A percentile compares a stretch with the other conserved stretches of the same genome.
These are phyloP conservation scores for Stachybotrys chlorohalonatus DNA, from an alignment of 2,329 filamentous ascomycete species.

Conservation along the genomic window DNA sequence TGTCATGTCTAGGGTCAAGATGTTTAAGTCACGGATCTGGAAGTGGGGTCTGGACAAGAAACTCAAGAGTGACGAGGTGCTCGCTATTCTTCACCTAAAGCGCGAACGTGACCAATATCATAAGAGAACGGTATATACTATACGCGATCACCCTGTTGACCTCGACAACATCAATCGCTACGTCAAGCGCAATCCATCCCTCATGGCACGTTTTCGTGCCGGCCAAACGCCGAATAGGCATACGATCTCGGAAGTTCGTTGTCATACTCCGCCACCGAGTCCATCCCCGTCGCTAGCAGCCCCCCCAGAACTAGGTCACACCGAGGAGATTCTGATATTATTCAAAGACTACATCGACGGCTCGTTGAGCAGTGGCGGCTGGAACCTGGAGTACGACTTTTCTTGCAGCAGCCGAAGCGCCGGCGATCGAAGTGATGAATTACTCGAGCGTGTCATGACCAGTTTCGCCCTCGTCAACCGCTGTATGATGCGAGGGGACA, in stretches of 20 bases:
- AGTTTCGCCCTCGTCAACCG: conserved; percentile 23
- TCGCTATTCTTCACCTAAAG: conserved; percentile 27
- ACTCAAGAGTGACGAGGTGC: conserved; percentile 29
- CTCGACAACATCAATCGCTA: conserved; percentile 30
- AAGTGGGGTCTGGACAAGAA: conserved; percentile 33
- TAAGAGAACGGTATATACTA: conserved; percentile 24
- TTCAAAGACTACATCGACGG: conserved; percentile 20
- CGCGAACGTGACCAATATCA: conserved; percentile 24
- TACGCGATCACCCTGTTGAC: conserved; percentile 28
- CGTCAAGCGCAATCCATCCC: conserved; percentile 26
- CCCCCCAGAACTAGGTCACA: conserved; percentile 10
- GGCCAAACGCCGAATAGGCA: conserved; percentile 20
- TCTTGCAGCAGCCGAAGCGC: conserved; percentile 14
- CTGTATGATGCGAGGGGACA: conserved; percentile 21
- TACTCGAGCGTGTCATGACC: conserved; percentile 24
- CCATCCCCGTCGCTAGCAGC: conserved; percentile 10
- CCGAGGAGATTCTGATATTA: conserved; percentile 17
- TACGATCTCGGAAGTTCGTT: conserved; percentile 20
- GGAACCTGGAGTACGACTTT: conserved; percentile 20
- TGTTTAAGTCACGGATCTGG: conserved; percentile 33
- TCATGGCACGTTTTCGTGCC: conserved; percentile 20
- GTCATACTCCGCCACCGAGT: conserved; percentile 17
- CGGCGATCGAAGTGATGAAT: conserved; percentile 20
- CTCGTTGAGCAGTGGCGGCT: conserved; percentile 16
- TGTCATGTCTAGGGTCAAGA: conserved; percentile 22